Percentiles rank a stretch among this genome's conserved stretches.
These are phyloP conservation scores for Calonectria pseudoreteaudii DNA, from an alignment of 2,329 filamentous ascomycete species.

Conservation along the genomic window DNA sequence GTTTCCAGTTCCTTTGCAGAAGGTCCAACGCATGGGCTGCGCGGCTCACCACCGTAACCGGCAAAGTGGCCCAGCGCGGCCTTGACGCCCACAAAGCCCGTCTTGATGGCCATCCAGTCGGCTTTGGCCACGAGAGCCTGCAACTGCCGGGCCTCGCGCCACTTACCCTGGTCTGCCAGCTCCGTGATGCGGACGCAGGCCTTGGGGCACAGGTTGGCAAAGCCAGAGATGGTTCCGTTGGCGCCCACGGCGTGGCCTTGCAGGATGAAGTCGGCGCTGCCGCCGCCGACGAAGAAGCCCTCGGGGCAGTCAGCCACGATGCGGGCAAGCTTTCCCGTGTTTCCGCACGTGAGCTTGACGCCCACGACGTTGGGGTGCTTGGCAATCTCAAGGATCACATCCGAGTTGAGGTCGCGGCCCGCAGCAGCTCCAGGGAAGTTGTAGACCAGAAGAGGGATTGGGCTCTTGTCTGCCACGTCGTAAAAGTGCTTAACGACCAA, in stretches of 20 bases:
- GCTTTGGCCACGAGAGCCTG: slow-evolving; percentile 57
- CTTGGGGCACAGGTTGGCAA: slow-evolving; percentile 54
- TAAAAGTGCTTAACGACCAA: slow-evolving; percentile 69
- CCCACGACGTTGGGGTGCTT: slow-evolving; percentile 70
- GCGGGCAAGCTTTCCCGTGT: slow-evolving; percentile 70
- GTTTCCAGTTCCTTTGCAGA: slow-evolving; percentile 47
- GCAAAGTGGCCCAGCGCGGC: slow-evolving; percentile 56
- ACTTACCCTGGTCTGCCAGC: slow-evolving; percentile 47
- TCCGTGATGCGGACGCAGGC: slow-evolving; percentile 50
- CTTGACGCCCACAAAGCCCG: slow-evolving; percentile 63
- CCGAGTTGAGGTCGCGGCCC: slow-evolving; percentile 72
- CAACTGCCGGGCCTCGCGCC: slow-evolving; percentile 50
- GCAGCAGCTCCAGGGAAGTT: slow-evolving; percentile 73
- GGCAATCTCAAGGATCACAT: slow-evolving; percentile 66
- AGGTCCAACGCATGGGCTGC: slow-evolving; percentile 53
- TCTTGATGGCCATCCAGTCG: slow-evolving; percentile 60
- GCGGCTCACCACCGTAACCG: slow-evolving; percentile 53
- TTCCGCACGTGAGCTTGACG: slow-evolving; percentile 74
- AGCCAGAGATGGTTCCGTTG: slow-evolving; percentile 55
- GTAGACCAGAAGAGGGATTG: slow-evolving; percentile 73
- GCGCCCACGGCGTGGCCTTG: slow-evolving; percentile 54
- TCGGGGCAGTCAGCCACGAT: slow-evolving; percentile 56
- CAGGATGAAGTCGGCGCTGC: slow-evolving; percentile 57
- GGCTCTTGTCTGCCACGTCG: slow-evolving; percentile 69
- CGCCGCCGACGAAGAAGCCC: slow-evolving; percentile 50